Base-by-base conservation (phyloP, 129 eudicot species). In the Kitagawia praeruptora region DNA sequence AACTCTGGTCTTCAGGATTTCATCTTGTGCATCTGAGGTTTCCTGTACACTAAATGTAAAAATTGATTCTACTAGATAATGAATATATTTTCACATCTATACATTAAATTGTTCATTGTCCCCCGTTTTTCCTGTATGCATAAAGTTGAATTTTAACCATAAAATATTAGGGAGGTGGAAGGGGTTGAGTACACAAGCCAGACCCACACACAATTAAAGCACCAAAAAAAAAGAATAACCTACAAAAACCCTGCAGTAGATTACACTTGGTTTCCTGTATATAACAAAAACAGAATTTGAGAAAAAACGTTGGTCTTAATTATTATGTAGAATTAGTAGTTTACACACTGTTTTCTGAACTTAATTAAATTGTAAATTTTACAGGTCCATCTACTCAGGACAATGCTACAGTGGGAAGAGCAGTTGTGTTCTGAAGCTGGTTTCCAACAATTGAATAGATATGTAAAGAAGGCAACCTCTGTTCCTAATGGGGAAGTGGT, bases 371-470 rank as follows among this genome's bases (percentile, higher is more conserved):
- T 72, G 8, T 16, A 75, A 38, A 25, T 40, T 70, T 63, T 82
- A 31, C 73, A 93, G 98, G 96, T 93, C 70, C 88, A 81, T 73
- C 83, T 94, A 54, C 84, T 94, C 80, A 91, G 98, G 89, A 88
- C 97, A 78, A 94, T 94, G 98, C 97, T 94, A 45, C 96, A 91
- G 77, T 94, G 98, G 98, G 98, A 94, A 86, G 93, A 91, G 81
- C 93, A 94, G 82, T 84, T 94, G 83, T 90, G 89, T 16, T 85
- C 93, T 5, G 96, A 94, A 84, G 97, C 94, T 69, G 97, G 97
- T 82, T 70, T 87, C 54, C 82, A 75, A 46, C 88, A 76, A 81
- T 28, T 79, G 40, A 80, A 28, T 27, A 75, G 48, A 5, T 75
- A 75, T 75, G 77, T 28, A 75, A 46, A 75, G 37, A 75, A n/a